Evolutionary conservation across 805 yeast species (phyloP), one percentile per base, ranked within the genome.

Genomic region (Danielozyma ontarioensis): DNA sequence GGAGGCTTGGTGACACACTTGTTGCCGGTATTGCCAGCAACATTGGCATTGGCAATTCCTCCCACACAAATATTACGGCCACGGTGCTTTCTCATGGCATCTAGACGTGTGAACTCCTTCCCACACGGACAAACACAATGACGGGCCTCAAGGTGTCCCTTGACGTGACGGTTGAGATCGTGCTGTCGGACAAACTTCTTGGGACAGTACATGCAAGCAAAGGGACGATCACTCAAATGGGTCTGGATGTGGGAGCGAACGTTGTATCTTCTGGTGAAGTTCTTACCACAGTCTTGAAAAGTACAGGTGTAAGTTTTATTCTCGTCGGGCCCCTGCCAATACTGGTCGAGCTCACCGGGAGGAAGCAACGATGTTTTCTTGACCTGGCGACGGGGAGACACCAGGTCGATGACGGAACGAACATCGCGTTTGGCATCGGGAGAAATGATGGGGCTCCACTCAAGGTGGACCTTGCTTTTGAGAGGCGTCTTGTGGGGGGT

Each of bases 201-300:
- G 3, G 76, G 72, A 58, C 99, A 93, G 27, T 69, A 68, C 3
- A 66, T 65, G 62, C 99, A 93, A 0, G 72, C 64, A 59, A 86
- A 90, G 1, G 99, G 99, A 42, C 97, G 68, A 56, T 94, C 98
- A 54, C 90, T 80, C 31, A 93, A 62, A 66, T 93, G 99, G 1
- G 98, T 93, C 55, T 93, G 98, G 36, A 93, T 89, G 57, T 93
- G 99, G 0, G 96, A 86, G 41, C 97, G 68, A 10, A 87, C 86
- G 50, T 93, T 93, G 59, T 94, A 94, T 29, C 96, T 70, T 51
- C 98, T 71, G 5, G 88, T 78, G 59, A 93, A 90, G 34, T 72
- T 64, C 59, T 93, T 88, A 7, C 84, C 83, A 61, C 99, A 93
- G 34, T 70, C 70, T 12, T 82, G 74, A 57, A 69, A 90, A 38